Conservation (phyloP, 2,329 filamentous ascomycete species). For the Fusarium austroafricanum region DNA sequence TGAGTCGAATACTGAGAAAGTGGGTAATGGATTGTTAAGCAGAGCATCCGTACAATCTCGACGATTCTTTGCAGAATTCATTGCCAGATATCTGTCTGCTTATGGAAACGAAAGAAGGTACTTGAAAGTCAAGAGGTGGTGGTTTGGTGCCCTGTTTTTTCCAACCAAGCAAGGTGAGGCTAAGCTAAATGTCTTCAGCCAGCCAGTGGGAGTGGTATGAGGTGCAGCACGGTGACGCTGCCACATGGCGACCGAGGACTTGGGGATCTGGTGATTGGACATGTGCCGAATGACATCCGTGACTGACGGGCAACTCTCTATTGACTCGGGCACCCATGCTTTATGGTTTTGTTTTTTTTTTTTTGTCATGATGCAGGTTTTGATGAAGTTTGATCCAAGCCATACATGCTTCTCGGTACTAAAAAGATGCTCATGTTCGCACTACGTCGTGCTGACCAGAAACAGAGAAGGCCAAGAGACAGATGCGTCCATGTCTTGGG, state of each 20-base stretch:
- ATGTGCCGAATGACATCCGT: constrained; percentile 17
- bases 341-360: background rate
- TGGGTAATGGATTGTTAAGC: constrained; percentile 45
- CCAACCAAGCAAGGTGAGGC: constrained; percentile 31
- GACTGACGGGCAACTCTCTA: constrained; percentile 5
- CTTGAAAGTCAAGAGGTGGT: background rate
- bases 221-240: constrained; percentile 34
- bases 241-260: constrained; percentile 41
- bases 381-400: constrained; percentile 20
- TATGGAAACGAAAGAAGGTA: constrained; percentile 8
- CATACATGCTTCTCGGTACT: constrained; percentile 10
- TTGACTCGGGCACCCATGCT: constrained; percentile 9
- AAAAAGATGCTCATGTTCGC: constrained; percentile 24
- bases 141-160: constrained; percentile 16
- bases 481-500: constrained; percentile 22
- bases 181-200: constrained; percentile 23
- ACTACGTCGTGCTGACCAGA: constrained; percentile 35
- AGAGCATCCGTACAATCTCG: constrained; percentile 26
- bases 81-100: constrained; percentile 21
- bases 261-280: constrained; percentile 33
- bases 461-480: background rate
- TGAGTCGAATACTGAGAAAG: constrained; percentile 21
- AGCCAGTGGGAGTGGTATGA: constrained; percentile 18
- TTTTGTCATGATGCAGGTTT: background rate
- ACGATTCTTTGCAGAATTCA: constrained; percentile 22